Conservation (phyloP, 176 grass and related monocot species). For the Areca catechu region DNA sequence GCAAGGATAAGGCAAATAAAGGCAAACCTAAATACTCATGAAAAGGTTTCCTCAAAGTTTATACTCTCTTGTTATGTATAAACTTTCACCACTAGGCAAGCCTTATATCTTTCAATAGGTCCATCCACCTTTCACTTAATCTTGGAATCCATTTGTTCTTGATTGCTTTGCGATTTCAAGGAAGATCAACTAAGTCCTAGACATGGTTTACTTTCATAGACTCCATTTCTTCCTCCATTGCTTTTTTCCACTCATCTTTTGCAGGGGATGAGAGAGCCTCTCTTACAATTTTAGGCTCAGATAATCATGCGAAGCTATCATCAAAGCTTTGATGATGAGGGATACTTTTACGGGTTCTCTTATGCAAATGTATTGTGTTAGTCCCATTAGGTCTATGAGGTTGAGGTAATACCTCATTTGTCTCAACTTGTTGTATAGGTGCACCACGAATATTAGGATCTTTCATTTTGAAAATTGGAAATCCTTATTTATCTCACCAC, state of each 20-base stretch:
- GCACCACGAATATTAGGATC: background rate
- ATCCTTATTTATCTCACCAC: background rate
- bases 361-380: background rate
- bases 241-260: too few species aligned
- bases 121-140: background rate
- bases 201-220: background rate
- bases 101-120: background rate
- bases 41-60: background rate
- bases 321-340: background rate
- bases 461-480: background rate
- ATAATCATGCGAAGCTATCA: background rate
- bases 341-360: background rate
- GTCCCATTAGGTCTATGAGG: background rate
- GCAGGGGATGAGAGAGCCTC: too few species aligned
- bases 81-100: background rate
- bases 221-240: too few species aligned
- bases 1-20: background rate
- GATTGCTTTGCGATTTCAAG: background rate
- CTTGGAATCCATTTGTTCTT: background rate
- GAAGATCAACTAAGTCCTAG: background rate
- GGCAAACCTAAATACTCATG: background rate
- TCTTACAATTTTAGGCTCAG: background rate
- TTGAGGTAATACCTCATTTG: background rate
- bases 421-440: background rate
- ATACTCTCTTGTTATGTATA: background rate